A percentile compares a stretch with the other conserved stretches of the same genome.
Conservation (phyloP, 805 yeast species). For the Hanseniaspora osmophila region DNA sequence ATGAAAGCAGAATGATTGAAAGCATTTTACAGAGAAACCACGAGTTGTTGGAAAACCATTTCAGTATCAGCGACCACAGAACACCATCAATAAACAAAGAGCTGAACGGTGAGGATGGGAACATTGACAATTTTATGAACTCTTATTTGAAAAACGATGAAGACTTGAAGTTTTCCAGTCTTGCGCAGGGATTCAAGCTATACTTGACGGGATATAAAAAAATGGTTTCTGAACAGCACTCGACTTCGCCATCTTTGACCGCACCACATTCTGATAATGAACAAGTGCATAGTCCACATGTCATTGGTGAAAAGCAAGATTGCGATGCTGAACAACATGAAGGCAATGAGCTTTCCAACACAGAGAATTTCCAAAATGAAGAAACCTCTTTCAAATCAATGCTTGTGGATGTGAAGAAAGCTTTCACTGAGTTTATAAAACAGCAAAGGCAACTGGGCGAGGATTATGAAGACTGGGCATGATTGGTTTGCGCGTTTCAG, state of each 20-base stretch:
- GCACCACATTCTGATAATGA: neutral
- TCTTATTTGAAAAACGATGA: slow-evolving; percentile 4
- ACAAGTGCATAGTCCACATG: neutral
- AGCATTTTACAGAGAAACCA: neutral
- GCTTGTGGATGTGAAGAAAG: neutral
- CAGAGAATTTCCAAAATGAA: neutral
- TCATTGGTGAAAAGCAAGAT: too few species aligned
- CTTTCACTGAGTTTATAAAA: neutral
- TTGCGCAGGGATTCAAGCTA: slow-evolving; percentile 3
- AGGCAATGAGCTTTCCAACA: too few species aligned
- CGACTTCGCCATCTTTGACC: too few species aligned
- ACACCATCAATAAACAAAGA: neutral
- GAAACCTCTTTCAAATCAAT: neutral
- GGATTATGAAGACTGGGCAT: neutral
- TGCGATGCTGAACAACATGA: neutral
- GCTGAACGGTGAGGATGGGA: neutral
- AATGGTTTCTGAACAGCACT: too few species aligned
- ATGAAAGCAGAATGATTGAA: neutral
- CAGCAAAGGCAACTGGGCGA: neutral
- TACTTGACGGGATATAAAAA: neutral
- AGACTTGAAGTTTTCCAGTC: slow-evolving; percentile 4
- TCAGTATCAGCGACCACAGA: neutral
- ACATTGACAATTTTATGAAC: slow-evolving; percentile 4
- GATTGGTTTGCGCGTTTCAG: neutral
- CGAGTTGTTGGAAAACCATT: neutral